Evolutionary conservation across 148 eudicot genomes (phyloP).

Genomic region (Rhododendron molle): DNA sequence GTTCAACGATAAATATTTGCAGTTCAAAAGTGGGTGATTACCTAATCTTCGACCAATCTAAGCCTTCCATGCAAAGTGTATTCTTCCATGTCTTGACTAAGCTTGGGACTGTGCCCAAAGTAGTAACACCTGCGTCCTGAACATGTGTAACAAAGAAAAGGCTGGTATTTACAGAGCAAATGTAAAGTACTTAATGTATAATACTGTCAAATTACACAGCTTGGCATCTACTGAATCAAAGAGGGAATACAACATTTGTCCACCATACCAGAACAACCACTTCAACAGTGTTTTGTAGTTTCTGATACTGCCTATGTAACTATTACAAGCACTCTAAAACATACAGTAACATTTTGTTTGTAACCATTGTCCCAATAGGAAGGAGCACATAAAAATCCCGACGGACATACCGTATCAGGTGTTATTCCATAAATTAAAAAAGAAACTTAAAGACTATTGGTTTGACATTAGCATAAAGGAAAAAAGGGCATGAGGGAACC

Average conservation of each 20-base stretch:
- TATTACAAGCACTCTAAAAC: not conserved
- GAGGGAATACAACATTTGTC: not conserved
- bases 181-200: not conserved
- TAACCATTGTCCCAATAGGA: not conserved
- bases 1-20: not conserved
- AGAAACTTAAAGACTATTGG: not conserved
- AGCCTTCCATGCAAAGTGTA: constrained; percentile 75
- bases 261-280: not conserved
- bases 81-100: constrained; percentile 92
- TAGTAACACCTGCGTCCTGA: constrained; percentile 82
- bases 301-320: not conserved
- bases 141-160: constrained; percentile 1
- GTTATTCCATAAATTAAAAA: not conserved
- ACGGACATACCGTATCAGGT: not conserved
- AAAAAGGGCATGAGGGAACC: constrained; percentile 29
- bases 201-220: not conserved
- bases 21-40: constrained; percentile 18
- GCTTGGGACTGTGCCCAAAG: constrained; percentile 92
- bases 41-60: constrained; percentile 85
- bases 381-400: not conserved
- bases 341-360: not conserved
- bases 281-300: not conserved
- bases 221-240: not conserved
- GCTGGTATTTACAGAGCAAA: not conserved
- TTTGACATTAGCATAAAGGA: not conserved